phyloP scores from a whole-genome alignment of 495 filamentous ascomycete genomes.

The Hypoxylon intermedium region DNA sequence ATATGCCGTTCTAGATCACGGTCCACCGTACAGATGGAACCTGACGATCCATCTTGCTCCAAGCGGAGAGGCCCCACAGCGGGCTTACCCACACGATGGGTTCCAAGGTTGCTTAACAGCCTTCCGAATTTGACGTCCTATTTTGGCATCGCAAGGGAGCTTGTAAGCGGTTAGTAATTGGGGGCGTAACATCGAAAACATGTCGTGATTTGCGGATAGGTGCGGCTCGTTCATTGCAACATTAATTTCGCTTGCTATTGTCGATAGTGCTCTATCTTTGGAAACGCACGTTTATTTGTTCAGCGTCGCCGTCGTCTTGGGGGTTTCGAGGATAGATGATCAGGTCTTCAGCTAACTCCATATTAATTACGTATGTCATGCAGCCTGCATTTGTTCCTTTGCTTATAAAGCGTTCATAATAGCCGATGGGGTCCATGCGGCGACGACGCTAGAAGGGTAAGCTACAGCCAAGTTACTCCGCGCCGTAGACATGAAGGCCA shows the following conservation, averaged over 20 bases:
- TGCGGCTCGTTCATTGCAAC: neutral
- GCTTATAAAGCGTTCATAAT: conserved; percentile 8
- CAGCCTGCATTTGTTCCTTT: neutral
- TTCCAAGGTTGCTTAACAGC: too few relatives aligned
- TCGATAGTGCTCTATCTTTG: neutral
- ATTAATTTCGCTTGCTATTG: neutral
- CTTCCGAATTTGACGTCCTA: neutral
- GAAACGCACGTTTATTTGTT: too few relatives aligned
- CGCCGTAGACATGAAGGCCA: neutral
- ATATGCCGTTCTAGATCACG: neutral
- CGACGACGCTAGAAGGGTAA: neutral
- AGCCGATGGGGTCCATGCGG: neutral
- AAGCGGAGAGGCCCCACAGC: neutral
- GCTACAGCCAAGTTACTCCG: conserved; percentile 1
- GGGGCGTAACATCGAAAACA: neutral
- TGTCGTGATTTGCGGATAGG: neutral
- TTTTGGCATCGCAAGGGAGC: neutral
- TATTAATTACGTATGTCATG: conserved; percentile 5
- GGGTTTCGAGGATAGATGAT: neutral
- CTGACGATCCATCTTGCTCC: too few relatives aligned
- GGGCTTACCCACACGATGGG: neutral
- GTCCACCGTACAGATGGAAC: neutral
- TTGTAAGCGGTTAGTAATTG: neutral
- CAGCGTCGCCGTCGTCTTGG: too few relatives aligned
- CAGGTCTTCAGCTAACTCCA: neutral